Evolutionary conservation across 2,329 filamentous ascomycete genomes (phyloP).

Genomic region (Thelonectria olida): DNA sequence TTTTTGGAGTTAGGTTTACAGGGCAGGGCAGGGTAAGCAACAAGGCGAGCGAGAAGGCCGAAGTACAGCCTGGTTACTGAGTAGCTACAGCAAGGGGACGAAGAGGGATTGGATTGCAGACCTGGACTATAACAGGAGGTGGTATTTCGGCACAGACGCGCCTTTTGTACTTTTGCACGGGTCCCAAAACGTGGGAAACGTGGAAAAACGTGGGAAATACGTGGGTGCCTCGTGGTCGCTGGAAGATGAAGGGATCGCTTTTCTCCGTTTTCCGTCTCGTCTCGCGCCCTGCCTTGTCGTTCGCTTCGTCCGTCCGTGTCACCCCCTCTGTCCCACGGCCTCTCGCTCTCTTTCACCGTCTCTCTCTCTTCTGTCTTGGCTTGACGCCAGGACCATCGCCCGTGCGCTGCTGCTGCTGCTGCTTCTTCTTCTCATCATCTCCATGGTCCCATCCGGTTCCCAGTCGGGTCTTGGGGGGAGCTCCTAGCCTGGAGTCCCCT

Average conservation of each 20-base stretch:
- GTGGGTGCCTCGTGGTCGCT: conserved; percentile 25
- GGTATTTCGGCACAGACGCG: background rate
- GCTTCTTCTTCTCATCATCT: conserved; percentile 9
- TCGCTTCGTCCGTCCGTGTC: background rate
- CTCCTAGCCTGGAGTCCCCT: background rate
- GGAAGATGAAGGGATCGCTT: conserved; percentile 17
- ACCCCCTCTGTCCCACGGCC: no score
- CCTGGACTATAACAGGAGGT: background rate
- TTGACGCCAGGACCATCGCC: background rate
- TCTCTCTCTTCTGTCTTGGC: background rate
- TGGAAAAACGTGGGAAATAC: conserved; percentile 13
- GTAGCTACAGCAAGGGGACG: background rate
- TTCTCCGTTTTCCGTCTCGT: conserved; percentile 7
- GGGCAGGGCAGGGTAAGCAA: no score
- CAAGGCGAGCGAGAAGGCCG: no score
- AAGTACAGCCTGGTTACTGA: no score
- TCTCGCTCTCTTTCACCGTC: background rate
- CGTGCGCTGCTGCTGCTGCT: background rate
- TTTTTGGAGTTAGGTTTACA: no score
- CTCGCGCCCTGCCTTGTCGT: background rate
- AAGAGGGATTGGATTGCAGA: background rate
- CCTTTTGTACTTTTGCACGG: no score
- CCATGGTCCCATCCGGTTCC: conserved; percentile 18
- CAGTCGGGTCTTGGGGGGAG: conserved; percentile 7
- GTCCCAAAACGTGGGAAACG: background rate